Evolutionary conservation across 2,329 filamentous ascomycete species (phyloP).

Genomic region (Alternaria ethzedia): DNA sequence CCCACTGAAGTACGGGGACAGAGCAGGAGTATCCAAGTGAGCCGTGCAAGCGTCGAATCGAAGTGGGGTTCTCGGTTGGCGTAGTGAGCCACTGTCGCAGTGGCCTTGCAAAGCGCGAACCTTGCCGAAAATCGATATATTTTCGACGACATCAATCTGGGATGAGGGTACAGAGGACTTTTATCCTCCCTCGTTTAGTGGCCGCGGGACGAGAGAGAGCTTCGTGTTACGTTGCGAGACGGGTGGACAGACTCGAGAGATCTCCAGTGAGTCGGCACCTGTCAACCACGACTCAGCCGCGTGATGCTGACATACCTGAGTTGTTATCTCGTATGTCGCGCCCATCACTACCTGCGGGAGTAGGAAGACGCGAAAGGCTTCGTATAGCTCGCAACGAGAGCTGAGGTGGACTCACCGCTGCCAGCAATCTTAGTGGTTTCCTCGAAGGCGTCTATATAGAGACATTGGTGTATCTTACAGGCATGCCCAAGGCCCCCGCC

Average conservation of each 20-base stretch:
- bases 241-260: conserved; percentile 8
- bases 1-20: neutral
- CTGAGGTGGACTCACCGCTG: conserved; percentile 17
- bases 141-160: conserved; percentile 7
- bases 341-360: conserved; percentile 21
- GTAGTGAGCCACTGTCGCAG: conserved; percentile 2
- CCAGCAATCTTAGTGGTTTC: conserved; percentile 3
- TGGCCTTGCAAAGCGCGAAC: conserved; percentile 6
- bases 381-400: conserved; percentile 19
- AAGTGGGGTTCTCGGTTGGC: conserved; percentile 3
- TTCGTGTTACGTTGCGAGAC: conserved; percentile 8
- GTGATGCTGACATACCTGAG: conserved; percentile 26
- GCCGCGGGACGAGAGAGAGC: neutral
- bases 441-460: conserved; percentile 14
- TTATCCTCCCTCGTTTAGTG: conserved; percentile 2
- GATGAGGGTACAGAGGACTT: conserved; percentile 12
- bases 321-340: conserved; percentile 14
- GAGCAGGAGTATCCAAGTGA: neutral
- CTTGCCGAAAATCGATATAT: conserved; percentile 19
- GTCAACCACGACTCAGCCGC: conserved; percentile 33
- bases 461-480: conserved; percentile 11
- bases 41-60: neutral
- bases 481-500: neutral
- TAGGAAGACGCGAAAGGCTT: conserved; percentile 15
- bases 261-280: conserved; percentile 15